These are phyloP conservation scores for Penicillium longicatenatum DNA, from an alignment of 495 filamentous ascomycete genomes.

Conservation along the genomic window DNA sequence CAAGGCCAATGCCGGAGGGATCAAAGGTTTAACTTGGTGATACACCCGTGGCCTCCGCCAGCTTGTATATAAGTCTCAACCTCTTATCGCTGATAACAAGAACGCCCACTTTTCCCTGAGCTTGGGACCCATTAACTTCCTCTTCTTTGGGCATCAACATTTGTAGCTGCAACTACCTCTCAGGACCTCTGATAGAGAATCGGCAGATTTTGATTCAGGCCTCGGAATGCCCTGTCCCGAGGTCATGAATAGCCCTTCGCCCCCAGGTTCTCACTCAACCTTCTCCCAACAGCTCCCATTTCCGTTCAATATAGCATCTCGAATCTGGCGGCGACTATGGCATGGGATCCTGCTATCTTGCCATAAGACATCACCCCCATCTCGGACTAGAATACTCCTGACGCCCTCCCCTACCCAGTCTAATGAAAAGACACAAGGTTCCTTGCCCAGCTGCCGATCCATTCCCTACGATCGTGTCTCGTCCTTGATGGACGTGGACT, in stretches of 20 bases:
- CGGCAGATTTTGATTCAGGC: neutral
- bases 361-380: neutral
- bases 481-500: slow-evolving; percentile 1
- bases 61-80: neutral
- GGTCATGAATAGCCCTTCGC: neutral
- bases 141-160: too few species aligned
- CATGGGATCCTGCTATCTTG: neutral
- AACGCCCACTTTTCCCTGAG: neutral
- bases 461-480: slow-evolving; percentile 4
- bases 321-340: slow-evolving; percentile 1
- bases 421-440: neutral
- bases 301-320: neutral
- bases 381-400: neutral
- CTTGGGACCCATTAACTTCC: neutral
- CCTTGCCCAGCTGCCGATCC: neutral
- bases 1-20: neutral
- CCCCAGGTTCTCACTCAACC: neutral
- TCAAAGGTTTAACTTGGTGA: neutral
- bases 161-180: too few species aligned
- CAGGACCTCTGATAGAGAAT: neutral
- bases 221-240: neutral
- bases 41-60: too few species aligned
- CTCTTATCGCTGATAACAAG: neutral
- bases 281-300: neutral
- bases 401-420: neutral